These are phyloP conservation scores for Pichia rugopelliculosa DNA, from an alignment of 805 yeast genomes.

Conservation along the genomic window DNA sequence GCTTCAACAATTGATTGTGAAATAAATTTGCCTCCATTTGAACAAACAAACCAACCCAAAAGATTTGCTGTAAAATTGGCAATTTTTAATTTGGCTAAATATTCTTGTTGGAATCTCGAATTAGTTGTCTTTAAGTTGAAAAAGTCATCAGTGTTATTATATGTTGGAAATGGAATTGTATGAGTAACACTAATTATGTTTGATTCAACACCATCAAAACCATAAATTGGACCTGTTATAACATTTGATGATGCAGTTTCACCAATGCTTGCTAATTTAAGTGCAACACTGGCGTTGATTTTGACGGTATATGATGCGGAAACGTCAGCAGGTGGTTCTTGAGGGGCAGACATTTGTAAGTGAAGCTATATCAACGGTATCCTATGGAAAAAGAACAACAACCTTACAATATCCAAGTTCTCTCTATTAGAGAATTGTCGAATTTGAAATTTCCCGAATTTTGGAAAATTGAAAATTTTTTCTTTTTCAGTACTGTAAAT, in stretches of 20 bases:
- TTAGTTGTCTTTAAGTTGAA: conserved; percentile 52
- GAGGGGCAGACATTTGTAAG: background rate
- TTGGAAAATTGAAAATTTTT: too few relatives aligned
- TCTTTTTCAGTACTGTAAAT: too few relatives aligned
- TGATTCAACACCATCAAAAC: conserved; percentile 45
- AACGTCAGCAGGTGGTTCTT: background rate
- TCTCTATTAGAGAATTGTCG: too few relatives aligned
- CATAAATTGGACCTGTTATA: conserved; percentile 66
- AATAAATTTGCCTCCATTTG: conserved; percentile 62
- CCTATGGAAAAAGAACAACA: background rate
- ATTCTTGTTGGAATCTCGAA: conserved; percentile 58
- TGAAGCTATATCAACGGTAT: background rate
- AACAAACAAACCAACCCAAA: conserved; percentile 76
- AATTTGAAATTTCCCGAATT: background rate
- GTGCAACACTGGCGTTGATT: conserved; percentile 45
- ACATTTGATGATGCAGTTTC: conserved; percentile 55
- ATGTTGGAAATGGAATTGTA: conserved; percentile 18
- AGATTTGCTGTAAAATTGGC: conserved; percentile 62
- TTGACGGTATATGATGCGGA: conserved; percentile 26
- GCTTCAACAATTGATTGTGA: conserved; percentile 61
- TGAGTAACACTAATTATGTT: conserved; percentile 48
- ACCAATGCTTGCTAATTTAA: conserved; percentile 60
- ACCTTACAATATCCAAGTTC: background rate
- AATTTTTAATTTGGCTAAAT: conserved; percentile 52
- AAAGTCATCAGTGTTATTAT: conserved; percentile 37